These are phyloP conservation scores for Aspergillus conjunctus DNA, from an alignment of 495 filamentous ascomycete genomes.

Conservation along the genomic window DNA sequence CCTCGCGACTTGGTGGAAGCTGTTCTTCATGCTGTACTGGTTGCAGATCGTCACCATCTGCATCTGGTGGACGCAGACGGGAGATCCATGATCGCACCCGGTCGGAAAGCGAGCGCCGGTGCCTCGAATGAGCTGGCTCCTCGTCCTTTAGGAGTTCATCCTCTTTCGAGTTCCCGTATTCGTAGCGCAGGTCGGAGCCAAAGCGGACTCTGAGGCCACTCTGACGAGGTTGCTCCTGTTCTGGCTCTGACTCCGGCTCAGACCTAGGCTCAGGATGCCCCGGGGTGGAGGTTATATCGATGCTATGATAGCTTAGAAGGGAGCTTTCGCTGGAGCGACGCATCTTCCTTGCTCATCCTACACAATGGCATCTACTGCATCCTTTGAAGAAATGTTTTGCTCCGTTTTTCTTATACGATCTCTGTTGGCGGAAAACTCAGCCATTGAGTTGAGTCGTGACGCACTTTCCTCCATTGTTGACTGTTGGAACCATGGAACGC, in stretches of 20 bases:
- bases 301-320: neutral
- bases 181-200: neutral
- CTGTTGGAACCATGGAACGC: neutral
- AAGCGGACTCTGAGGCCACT: neutral
- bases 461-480: neutral
- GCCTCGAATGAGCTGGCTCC: neutral
- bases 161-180: neutral
- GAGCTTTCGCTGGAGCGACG: conserved; percentile 3
- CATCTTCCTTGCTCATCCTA: neutral
- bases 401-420: neutral
- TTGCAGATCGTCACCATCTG: neutral
- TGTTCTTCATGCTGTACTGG: conserved; percentile 25
- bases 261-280: neutral
- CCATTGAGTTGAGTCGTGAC: neutral
- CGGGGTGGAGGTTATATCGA: neutral
- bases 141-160: neutral
- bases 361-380: too few relatives aligned
- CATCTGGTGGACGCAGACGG: conserved; percentile 33
- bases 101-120: neutral
- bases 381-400: too few relatives aligned
- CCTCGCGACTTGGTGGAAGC: neutral
- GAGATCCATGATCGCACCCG: conserved; percentile 21
- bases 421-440: neutral
- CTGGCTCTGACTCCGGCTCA: neutral
- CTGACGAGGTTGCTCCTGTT: neutral